Base-by-base conservation (phyloP, 805 yeast genomes). In the Candida namnaoensis region DNA sequence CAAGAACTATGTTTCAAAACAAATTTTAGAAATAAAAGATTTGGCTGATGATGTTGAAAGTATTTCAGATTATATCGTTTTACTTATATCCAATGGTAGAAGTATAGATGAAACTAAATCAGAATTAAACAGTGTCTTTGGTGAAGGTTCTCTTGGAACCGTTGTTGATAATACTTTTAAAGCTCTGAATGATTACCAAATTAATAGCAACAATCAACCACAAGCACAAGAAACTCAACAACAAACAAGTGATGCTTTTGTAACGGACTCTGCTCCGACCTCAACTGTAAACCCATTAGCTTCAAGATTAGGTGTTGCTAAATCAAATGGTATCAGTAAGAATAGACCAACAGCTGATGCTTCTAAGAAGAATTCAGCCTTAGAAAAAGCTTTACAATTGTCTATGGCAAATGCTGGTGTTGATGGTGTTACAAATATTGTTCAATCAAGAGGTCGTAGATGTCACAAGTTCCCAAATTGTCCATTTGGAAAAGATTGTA, bases 391-490 rank as follows among this genome's bases (percentile, higher is more conserved):
- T 1, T 52, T 61, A 40, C 64, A 65, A 14, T 50, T 67, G 15
- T 65, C 71, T 11, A 49, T 57, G 49, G 48, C 52, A 12, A 54
- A 49, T 35, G 19, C 19, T 19, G 58, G 54, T 3, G 46, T 50
- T 23, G 57, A 49, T 35, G 44, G 47, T 39, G 58, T 44, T 51
- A 39, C 51, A 30, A 58, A 54, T 24, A 44, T 74, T 42, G 69
- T 69, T 19, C 72, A 68, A 38, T 71, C 78, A 55, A 71, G 68
- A 53, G 82, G 81, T 25, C 76, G 93, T 56, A 30, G 33, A 30
- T 84, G 95, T 57, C 68, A 66, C 33, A 69, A 77, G 37, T 82
- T 80, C 56, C 95, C 95, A 37, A 75, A 80, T 56, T 84, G 93
- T 62, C 70, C 73, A 12, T 54, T 66, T 41, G 73, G 76, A 41